Evolutionary conservation across 305 asterid species (phyloP).

Genomic region (Striga hermonthica): DNA sequence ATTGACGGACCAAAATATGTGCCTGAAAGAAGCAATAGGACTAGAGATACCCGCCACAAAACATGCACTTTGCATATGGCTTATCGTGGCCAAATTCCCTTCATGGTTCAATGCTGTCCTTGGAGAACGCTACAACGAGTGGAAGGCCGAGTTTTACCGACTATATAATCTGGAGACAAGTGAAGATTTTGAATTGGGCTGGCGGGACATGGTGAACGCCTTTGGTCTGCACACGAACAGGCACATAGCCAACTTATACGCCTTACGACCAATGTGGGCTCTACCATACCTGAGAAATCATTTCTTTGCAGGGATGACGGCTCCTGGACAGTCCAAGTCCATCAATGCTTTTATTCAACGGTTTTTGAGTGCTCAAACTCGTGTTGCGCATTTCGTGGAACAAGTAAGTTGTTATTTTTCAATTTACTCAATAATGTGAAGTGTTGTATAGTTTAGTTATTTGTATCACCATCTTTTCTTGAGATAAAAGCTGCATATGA

Average conservation of each 20-base stretch:
- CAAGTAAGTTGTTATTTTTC: constrained; percentile 52
- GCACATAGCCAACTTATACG: constrained; percentile 74
- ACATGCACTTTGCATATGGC: constrained; percentile 98
- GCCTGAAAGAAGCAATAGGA: constrained; percentile 85
- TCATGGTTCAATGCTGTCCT: constrained; percentile 94
- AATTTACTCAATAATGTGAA: not conserved
- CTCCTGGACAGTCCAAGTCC: constrained; percentile 75
- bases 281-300: constrained; percentile 88
- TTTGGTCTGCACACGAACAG: constrained; percentile 82
- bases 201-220: constrained; percentile 86
- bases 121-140: constrained; percentile 87
- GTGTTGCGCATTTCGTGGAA: constrained; percentile 89
- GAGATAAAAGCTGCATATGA: too few relatives aligned
- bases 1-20: constrained; percentile 87
- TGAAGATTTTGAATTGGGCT: constrained; percentile 87
- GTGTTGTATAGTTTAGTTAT: not conserved
- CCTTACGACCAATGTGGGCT: constrained; percentile 80
- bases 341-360: constrained; percentile 90
- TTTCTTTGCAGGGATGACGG: constrained; percentile 87
- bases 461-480: too few relatives aligned
- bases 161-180: constrained; percentile 72
- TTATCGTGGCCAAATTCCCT: constrained; percentile 79
- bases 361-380: constrained; percentile 87
- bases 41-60: constrained; percentile 81
- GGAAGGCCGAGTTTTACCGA: constrained; percentile 87